Evolutionary conservation across 257 asterid genomes (phyloP).

Genomic region (Nicotiana noctiflora): DNA sequence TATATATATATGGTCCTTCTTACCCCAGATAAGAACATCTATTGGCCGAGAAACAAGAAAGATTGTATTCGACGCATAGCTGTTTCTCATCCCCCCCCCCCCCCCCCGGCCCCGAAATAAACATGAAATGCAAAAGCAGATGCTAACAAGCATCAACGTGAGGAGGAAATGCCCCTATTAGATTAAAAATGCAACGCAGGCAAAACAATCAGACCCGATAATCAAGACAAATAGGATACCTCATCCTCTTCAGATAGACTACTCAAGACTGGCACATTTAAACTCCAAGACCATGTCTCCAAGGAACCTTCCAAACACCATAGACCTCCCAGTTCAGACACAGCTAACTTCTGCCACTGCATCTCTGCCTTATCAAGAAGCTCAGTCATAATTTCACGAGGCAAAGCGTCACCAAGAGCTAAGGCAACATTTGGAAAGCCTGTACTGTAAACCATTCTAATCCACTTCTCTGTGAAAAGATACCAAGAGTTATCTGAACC

Average conservation of each 20-base stretch:
- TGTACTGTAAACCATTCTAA: slow-evolving; percentile 61
- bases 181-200: not conserved
- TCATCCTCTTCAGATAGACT: slow-evolving; percentile 89
- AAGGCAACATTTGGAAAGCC: slow-evolving; percentile 86
- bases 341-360: slow-evolving; percentile 88
- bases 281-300: slow-evolving; percentile 99
- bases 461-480: slow-evolving; percentile 97
- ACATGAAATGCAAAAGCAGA: slow-evolving; percentile 1
- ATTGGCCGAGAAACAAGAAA: not conserved
- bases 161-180: not conserved
- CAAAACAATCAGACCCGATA: not conserved
- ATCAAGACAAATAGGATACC: slow-evolving; percentile 36
- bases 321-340: slow-evolving; percentile 80
- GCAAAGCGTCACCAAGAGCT: slow-evolving; percentile 68
- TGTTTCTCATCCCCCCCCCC: not conserved
- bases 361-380: slow-evolving; percentile 70
- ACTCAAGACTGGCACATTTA: slow-evolving; percentile 88
- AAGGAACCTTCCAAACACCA: slow-evolving; percentile 97
- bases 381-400: slow-evolving; percentile 65
- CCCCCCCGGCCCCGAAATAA: not conserved
- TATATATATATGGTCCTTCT: not conserved
- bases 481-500: slow-evolving; percentile 99
- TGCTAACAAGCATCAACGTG: not conserved
- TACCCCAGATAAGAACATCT: not conserved
- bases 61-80: not conserved